Evolutionary conservation across 257 asterid genomes (phyloP).

Genomic region (Plantago elongata): DNA sequence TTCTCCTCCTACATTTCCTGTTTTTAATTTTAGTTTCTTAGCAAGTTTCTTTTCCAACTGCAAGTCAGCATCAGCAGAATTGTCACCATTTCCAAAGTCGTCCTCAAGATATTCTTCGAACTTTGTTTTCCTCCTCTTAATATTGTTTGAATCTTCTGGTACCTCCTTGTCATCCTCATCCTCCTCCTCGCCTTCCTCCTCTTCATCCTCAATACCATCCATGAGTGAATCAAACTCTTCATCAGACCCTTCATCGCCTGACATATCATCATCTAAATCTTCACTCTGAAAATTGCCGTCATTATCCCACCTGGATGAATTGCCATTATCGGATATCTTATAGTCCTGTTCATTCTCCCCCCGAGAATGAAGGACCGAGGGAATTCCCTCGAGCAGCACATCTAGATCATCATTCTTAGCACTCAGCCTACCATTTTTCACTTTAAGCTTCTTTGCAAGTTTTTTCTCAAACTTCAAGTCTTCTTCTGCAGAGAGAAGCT

Average conservation of each 20-base stretch:
- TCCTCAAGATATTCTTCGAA: slow-evolving; percentile 40
- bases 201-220: slow-evolving; percentile 29
- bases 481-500: slow-evolving; percentile 34
- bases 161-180: slow-evolving; percentile 26
- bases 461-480: slow-evolving; percentile 61
- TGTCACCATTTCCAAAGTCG: slow-evolving; percentile 24
- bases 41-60: slow-evolving; percentile 31
- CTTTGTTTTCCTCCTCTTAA: slow-evolving; percentile 35
- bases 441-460: slow-evolving; percentile 78
- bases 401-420: slow-evolving; percentile 55
- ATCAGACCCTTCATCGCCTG: slow-evolving; percentile 16
- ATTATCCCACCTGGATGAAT: slow-evolving; percentile 17
- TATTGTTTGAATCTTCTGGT: slow-evolving; percentile 27
- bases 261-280: slow-evolving; percentile 13
- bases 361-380: slow-evolving; percentile 37
- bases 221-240: slow-evolving; percentile 31
- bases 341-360: slow-evolving; percentile 21
- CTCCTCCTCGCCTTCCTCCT: slow-evolving; percentile 16
- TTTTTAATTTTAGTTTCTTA: slow-evolving; percentile 31
- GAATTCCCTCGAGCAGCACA: slow-evolving; percentile 53
- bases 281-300: slow-evolving; percentile 18
- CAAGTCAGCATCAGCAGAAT: slow-evolving; percentile 36
- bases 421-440: slow-evolving; percentile 55
- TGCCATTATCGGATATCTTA: slow-evolving; percentile 15
- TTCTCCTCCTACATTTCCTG: slow-evolving; percentile 26